Conservation (phyloP, 805 yeast species). For the Limtongia smithiae region DNA sequence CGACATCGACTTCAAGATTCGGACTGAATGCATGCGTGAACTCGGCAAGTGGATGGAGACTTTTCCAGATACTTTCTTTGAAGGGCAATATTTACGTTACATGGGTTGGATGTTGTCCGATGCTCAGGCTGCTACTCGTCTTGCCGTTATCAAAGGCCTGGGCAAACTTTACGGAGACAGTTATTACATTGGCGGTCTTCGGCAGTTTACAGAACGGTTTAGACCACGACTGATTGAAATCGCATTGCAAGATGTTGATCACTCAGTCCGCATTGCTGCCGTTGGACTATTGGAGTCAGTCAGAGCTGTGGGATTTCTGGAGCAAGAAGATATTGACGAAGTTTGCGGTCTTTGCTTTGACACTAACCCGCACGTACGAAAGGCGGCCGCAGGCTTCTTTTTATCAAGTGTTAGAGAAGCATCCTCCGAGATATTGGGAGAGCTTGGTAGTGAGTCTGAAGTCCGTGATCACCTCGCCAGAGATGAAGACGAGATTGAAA, state of each 20-base stretch:
- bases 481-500: constrained; percentile 19
- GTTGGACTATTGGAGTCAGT: constrained; percentile 54
- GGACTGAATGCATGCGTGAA: constrained; percentile 62
- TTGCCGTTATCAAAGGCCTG: constrained; percentile 59
- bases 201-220: constrained; percentile 76
- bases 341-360: constrained; percentile 44
- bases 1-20: constrained; percentile 68
- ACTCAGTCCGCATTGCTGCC: constrained; percentile 51
- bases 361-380: constrained; percentile 36
- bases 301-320: constrained; percentile 58
- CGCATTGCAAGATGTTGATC: constrained; percentile 53
- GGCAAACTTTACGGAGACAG: constrained; percentile 47
- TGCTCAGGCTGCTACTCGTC: constrained; percentile 54
- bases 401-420: constrained; percentile 37
- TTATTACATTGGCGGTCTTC: constrained; percentile 55
- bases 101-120: constrained; percentile 87
- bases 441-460: constrained; percentile 13
- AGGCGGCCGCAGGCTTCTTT: constrained; percentile 54
- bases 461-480: constrained; percentile 6
- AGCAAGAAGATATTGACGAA: constrained; percentile 50
- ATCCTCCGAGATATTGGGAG: constrained; percentile 28
- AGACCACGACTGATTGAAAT: constrained; percentile 63
- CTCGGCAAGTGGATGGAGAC: constrained; percentile 70
- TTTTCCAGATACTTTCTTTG: constrained; percentile 68
- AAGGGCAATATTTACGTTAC: constrained; percentile 66